Conservation (phyloP, 1,284 basidiomycete genomes). For the Fomitiporia mediterranea region DNA sequence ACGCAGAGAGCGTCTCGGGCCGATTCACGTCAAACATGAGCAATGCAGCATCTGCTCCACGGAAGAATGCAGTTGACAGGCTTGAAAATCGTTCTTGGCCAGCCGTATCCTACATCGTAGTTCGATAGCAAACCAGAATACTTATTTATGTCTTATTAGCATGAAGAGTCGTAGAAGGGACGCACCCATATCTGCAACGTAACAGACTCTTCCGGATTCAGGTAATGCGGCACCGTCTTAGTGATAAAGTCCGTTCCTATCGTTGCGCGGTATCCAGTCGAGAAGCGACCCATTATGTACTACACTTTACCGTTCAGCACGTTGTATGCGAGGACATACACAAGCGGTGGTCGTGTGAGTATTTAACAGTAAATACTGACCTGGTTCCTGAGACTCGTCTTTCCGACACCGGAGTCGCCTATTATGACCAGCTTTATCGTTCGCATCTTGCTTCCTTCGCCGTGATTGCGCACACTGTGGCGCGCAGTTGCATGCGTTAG, state of each 20-base stretch:
- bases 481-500: slow-evolving; percentile 5
- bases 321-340: not conserved
- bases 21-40: slow-evolving; percentile 75
- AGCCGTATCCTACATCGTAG: slow-evolving; percentile 14
- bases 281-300: slow-evolving; percentile 74
- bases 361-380: slow-evolving; percentile 35
- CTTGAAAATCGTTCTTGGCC: slow-evolving; percentile 80
- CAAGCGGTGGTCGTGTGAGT: not conserved
- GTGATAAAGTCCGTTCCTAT: slow-evolving; percentile 82
- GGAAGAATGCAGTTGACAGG: slow-evolving; percentile 75
- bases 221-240: slow-evolving; percentile 61
- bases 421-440: slow-evolving; percentile 68
- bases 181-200: slow-evolving; percentile 77
- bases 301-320: slow-evolving; percentile 27
- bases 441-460: slow-evolving; percentile 6
- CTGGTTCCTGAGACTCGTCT: slow-evolving; percentile 68
- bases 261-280: slow-evolving; percentile 71
- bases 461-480: not conserved
- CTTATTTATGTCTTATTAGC: too few relatives aligned
- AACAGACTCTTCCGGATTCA: slow-evolving; percentile 46
- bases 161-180: too few relatives aligned
- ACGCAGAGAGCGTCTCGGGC: slow-evolving; percentile 50
- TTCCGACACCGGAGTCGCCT: slow-evolving; percentile 73
- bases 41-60: slow-evolving; percentile 76
- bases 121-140: too few relatives aligned